Evolutionary conservation across 75 land plant genomes (phyloP), one percentile per base, ranked within the genome.

Genomic region (Cryptomeria japonica): DNA sequence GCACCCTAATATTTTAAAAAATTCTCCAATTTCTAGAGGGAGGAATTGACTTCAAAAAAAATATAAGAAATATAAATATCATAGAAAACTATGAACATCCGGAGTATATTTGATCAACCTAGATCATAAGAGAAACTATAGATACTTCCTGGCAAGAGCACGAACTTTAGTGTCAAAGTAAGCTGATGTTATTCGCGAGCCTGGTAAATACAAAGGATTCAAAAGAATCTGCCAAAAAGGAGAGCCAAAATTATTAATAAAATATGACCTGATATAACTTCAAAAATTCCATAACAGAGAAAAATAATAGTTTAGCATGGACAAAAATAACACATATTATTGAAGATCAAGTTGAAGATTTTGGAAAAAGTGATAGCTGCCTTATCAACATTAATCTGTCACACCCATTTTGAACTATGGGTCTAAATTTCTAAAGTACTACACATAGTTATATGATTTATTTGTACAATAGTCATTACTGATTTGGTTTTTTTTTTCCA

Each of bases 151-250:
- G 49, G 99, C 99, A 84, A 98, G 97, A 8, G 94, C 94, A 87
- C 98, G 89, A 46, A 98, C 98, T 92, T 95, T 96, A 10, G 99
- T 98, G 87, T 98, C 99, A 89, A 98, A 98, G 84, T 97, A 96
- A 31, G 95, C 88, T 53, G 98, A 98, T 79, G 96, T 92, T 46
- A 98, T 94, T 85, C 97, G 95, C 14, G 98, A 93, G 9, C 99
- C 99, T 75, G 99, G 98, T 36, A 97, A 87, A 88, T 97, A 97
- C 32, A 98, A 93, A 42, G 99, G 98, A 89, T 98, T 98, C 85
- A 98, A 91, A 82, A 98, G 93, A 84, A 91, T 94, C 99, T 98
- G 97, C 87, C 46, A 41, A 37, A 31, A 34, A 78, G 32, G 61
- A 47, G 18, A 47, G 8, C 49, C 47, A 15, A 31, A 31, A 31